Conservation (phyloP, 805 yeast genomes). For the Candida vaughaniae region DNA sequence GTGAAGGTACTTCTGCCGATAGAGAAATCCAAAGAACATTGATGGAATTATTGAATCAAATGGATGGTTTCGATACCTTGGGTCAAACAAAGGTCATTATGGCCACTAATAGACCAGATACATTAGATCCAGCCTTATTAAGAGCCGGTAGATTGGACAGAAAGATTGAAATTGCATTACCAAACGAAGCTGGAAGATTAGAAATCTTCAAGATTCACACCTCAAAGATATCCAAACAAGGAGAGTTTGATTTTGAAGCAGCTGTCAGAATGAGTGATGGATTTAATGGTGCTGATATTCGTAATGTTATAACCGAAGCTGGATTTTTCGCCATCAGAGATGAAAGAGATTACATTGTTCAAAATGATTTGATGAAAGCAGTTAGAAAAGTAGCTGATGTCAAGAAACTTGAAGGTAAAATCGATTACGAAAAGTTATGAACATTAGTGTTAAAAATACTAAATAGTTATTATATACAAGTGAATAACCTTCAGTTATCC, state of each 20-base stretch:
- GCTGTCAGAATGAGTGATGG: slow-evolving; percentile 99
- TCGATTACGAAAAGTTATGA: slow-evolving; percentile 91
- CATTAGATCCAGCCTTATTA: slow-evolving; percentile 92
- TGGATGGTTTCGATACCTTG: slow-evolving; percentile 96
- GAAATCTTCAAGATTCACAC: slow-evolving; percentile 95
- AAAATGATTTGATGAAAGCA: slow-evolving; percentile 95
- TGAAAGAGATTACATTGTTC: slow-evolving; percentile 91
- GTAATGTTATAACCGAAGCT: slow-evolving; percentile 97
- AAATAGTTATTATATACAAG: slow-evolving; percentile 11
- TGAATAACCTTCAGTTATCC: slow-evolving; percentile 1
- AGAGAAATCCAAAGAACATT: slow-evolving; percentile 97
- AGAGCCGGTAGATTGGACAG: slow-evolving; percentile 98
- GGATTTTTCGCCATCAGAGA: slow-evolving; percentile 98
- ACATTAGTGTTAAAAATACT: no score
- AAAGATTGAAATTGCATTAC: slow-evolving; percentile 91
- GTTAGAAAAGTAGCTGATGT: slow-evolving; percentile 96
- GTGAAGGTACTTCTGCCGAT: slow-evolving; percentile 98
- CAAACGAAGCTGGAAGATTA: slow-evolving; percentile 92
- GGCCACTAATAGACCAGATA: slow-evolving; percentile 99
- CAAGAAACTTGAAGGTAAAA: slow-evolving; percentile 93
- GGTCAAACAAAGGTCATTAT: slow-evolving; percentile 97
- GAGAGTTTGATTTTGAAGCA: slow-evolving; percentile 96
- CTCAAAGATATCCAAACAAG: slow-evolving; percentile 78
- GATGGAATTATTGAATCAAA: slow-evolving; percentile 94
- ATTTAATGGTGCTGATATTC: slow-evolving; percentile 96